phyloP scores from a whole-genome alignment of 441 rosid genomes.

The Melianthus villosus region DNA sequence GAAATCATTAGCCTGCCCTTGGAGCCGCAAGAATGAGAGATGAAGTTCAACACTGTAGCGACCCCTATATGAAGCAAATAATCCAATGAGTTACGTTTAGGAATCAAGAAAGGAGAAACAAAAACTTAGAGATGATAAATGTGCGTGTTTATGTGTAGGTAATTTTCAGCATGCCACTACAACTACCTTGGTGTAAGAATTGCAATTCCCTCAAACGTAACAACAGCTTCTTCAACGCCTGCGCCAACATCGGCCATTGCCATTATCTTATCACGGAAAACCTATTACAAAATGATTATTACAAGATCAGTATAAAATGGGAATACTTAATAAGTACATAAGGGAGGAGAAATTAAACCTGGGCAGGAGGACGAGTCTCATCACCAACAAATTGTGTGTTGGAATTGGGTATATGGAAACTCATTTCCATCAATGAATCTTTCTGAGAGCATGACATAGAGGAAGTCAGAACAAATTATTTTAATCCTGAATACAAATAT shows the following conservation, averaged over 20 bases:
- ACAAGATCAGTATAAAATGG: too few relatives aligned
- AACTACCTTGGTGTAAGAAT: conserved; percentile 89
- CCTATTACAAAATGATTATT: conserved; percentile 22
- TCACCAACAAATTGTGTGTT: conserved; percentile 87
- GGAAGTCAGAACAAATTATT: conserved; percentile 2
- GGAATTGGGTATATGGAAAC: conserved; percentile 78
- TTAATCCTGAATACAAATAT: too few relatives aligned
- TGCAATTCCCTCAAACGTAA: conserved; percentile 77
- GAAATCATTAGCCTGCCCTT: conserved; percentile 94
- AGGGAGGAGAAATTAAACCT: conserved; percentile 19
- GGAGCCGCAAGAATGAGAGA: conserved; percentile 68
- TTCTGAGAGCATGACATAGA: conserved; percentile 26
- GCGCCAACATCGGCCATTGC: conserved; percentile 74
- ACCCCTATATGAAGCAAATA: conserved; percentile 59
- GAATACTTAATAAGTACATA: conserved; percentile 1
- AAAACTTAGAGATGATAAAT: too few relatives aligned
- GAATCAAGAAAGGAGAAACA: too few relatives aligned
- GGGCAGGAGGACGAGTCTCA: conserved; percentile 74
- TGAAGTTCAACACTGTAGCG: conserved; percentile 95
- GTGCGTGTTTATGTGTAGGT: too few relatives aligned
- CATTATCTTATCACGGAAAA: conserved; percentile 56
- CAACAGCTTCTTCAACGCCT: conserved; percentile 82
- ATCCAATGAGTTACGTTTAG: too few relatives aligned
- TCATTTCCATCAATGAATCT: conserved; percentile 90
- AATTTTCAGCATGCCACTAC: too few relatives aligned